Conservation (phyloP, 202 grass and related monocot species). For the Cymbopogon flexuosus region DNA sequence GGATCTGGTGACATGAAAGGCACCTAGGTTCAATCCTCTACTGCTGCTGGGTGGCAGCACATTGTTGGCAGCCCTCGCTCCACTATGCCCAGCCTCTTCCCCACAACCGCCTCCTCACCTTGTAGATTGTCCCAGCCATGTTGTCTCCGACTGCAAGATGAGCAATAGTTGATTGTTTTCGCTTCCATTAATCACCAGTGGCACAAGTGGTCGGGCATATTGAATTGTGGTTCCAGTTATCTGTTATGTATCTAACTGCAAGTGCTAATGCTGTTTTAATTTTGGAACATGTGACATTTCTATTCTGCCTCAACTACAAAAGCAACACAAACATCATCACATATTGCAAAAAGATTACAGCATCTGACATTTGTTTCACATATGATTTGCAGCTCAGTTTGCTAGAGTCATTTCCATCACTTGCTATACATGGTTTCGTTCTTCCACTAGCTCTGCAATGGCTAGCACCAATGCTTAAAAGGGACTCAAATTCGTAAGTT, state of each 20-base stretch:
- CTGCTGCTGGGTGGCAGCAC: too few species aligned
- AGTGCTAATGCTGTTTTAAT: background rate
- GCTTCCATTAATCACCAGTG: background rate
- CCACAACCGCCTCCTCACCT: background rate
- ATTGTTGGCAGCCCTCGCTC: background rate
- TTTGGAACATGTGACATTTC: background rate
- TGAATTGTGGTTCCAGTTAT: background rate
- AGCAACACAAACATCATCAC: background rate
- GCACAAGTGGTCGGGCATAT: background rate
- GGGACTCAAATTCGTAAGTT: conserved; percentile 62
- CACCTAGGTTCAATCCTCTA: too few species aligned
- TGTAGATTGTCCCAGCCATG: background rate
- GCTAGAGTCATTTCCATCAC: conserved; percentile 73
- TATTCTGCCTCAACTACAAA: background rate
- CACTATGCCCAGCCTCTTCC: background rate
- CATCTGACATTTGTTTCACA: conserved; percentile 4
- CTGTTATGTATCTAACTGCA: background rate
- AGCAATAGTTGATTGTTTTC: background rate
- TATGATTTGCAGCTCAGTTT: conserved; percentile 63
- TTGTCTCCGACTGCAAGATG: background rate
- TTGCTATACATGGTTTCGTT: conserved; percentile 69
- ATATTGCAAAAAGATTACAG: conserved; percentile 21
- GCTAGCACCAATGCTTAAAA: conserved; percentile 72
- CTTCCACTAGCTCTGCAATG: conserved; percentile 75
- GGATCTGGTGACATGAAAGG: too few species aligned